Evolutionary conservation across 1,284 basidiomycete genomes (phyloP), one percentile per base, ranked within the genome.

Genomic region (Sutorius eximius): DNA sequence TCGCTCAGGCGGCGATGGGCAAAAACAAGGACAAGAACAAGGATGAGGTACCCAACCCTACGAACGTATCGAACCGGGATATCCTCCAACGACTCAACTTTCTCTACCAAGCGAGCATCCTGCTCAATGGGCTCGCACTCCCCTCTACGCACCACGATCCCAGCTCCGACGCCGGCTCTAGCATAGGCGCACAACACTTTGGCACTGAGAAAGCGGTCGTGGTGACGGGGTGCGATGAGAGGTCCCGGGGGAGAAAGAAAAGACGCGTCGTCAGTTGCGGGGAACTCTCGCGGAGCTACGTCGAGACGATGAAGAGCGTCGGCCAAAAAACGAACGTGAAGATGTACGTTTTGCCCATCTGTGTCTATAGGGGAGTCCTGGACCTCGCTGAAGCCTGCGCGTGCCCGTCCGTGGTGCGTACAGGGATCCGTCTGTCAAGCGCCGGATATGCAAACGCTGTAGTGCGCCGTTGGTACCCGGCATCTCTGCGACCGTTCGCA

Each of bases 31-130:
- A 51, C 49, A 87, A 86, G 68, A 71, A 72, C 60, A 85, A 82
- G 63, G 80, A 82, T 53, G 79, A 81, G 20, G 72, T 63, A 8
- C 83, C 86, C 9, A 85, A 80, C 51, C 75, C 82, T 3, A 77
- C 75, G 66, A 80, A 68, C 58, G 75, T 88, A 36, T 63, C 77
- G 5, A 89, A 89, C 66, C 75, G 83, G 36, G 91, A 93, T 64
- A 82, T 88, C 37, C 78, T 91, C 32, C 91, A 93, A 66, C 80
- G 91, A 27, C 77, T 93, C 59, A 92, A 88, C 72, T 93, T 90
- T 68, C 79, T 93, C 30, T 91, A 90, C 65, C 91, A 93, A 72
- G 89, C 90, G 30, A 86, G 87, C 61, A 75, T 81, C 5, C 84
- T 87, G 59, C 72, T 93, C 37, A 77, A 79, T 51, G 74, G 73